Evolutionary conservation across 805 yeast genomes (phyloP).

Genomic region (Hemisphaericaspora nanyangensis): DNA sequence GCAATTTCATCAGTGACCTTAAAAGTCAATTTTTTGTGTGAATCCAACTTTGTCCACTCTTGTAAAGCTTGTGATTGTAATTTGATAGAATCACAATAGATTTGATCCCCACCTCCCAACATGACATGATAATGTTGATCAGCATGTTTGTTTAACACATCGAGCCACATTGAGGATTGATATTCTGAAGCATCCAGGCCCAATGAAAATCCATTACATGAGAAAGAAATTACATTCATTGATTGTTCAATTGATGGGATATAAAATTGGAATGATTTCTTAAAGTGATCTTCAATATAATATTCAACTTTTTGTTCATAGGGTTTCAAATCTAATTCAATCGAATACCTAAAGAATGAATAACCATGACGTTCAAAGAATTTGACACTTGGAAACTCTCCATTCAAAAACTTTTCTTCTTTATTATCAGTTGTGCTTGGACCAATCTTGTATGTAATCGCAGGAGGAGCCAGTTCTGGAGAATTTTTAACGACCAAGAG

Average conservation of each 20-base stretch:
- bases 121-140: constrained; percentile 75
- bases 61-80: constrained; percentile 48
- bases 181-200: constrained; percentile 62
- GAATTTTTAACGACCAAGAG: constrained; percentile 56
- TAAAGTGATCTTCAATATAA: constrained; percentile 43
- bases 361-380: constrained; percentile 45
- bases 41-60: constrained; percentile 60
- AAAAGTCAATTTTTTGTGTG: constrained; percentile 37
- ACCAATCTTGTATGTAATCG: constrained; percentile 33
- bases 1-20: constrained; percentile 46
- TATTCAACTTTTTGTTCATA: constrained; percentile 65
- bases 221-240: constrained; percentile 78
- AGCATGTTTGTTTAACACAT: constrained; percentile 66
- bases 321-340: constrained; percentile 45
- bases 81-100: constrained; percentile 82
- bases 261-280: constrained; percentile 53
- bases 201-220: constrained; percentile 89
- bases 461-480: constrained; percentile 17
- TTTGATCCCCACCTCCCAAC: constrained; percentile 97
- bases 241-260: constrained; percentile 62
- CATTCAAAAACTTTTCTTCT: constrained; percentile 17
- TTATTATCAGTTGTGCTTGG: constrained; percentile 19
- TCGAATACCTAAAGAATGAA: constrained; percentile 62
- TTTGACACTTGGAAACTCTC: constrained; percentile 44
- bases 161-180: constrained; percentile 81